A percentile compares a stretch with the other conserved stretches of the same genome.
Conservation (phyloP, 2,329 filamentous ascomycete species). For the Sarocladiaceae sp. region DNA sequence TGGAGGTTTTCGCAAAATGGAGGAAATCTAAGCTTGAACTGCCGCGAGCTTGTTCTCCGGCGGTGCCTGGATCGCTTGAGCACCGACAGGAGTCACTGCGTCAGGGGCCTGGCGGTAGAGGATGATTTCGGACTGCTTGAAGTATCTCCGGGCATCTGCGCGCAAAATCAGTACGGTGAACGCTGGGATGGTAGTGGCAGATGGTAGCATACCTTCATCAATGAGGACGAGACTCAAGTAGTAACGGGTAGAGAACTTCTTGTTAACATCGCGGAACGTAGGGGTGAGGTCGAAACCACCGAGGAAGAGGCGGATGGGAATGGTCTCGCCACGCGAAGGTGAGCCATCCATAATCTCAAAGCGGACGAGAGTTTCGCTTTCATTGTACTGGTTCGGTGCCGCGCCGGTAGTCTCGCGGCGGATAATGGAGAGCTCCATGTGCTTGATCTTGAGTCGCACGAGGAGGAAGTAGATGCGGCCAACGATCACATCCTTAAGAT, state of each 20-base stretch:
- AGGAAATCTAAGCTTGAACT: conserved; percentile 10
- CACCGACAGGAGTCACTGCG: conserved; percentile 33
- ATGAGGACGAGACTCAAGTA: conserved; percentile 95
- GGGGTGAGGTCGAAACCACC: conserved; percentile 96
- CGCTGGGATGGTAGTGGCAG: not conserved
- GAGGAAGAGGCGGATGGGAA: conserved; percentile 93
- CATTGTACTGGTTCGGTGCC: conserved; percentile 98
- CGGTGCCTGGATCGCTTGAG: conserved; percentile 35
- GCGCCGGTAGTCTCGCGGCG: conserved; percentile 93
- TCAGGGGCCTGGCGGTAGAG: conserved; percentile 80
- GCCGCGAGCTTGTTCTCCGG: conserved; percentile 41
- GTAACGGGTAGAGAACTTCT: conserved; percentile 98
- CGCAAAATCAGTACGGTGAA: conserved; percentile 14
- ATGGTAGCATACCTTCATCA: conserved; percentile 67
- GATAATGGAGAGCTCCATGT: conserved; percentile 99
- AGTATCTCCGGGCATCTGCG: conserved; percentile 89
- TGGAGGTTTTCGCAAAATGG: conserved; percentile 1
- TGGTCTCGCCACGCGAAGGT: conserved; percentile 90
- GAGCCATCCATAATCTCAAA: conserved; percentile 99
- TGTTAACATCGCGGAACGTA: conserved; percentile 98
- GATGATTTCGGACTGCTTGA: conserved; percentile 98
- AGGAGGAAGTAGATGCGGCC: conserved; percentile 97
- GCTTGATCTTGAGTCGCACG: conserved; percentile 97
- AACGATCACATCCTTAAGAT: conserved; percentile 98
- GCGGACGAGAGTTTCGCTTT: conserved; percentile 94